Conservation (phyloP, 2,329 filamentous ascomycete genomes). For the Talaromyces sp. region DNA sequence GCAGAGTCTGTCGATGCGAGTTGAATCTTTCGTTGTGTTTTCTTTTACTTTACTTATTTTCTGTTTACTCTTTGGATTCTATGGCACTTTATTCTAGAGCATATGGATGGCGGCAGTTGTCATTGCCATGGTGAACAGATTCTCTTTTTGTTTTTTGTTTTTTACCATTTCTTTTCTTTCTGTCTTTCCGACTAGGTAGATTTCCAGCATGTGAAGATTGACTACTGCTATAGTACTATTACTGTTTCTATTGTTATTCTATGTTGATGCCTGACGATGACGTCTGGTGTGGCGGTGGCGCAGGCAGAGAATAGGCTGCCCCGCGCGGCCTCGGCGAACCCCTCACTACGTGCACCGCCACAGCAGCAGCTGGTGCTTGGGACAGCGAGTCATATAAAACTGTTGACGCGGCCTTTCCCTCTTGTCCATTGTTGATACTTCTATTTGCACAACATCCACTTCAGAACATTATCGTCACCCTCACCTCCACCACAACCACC, state of each 20-base stretch:
- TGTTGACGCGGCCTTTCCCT: neutral
- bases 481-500: neutral
- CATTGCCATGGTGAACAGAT: neutral
- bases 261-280: neutral
- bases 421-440: too few relatives aligned
- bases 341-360: neutral
- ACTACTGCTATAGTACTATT: too few relatives aligned
- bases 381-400: neutral
- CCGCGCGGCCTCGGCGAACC: neutral
- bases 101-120: neutral
- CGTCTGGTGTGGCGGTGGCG: neutral
- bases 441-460: too few relatives aligned
- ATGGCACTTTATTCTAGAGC: conserved; percentile 1
- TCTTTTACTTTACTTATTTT: neutral
- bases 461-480: too few relatives aligned
- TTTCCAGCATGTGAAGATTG: neutral
- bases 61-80: neutral
- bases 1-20: neutral
- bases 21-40: neutral
- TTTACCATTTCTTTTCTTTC: neutral
- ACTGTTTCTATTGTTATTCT: neutral
- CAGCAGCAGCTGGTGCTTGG: neutral
- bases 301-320: neutral
- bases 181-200: neutral
- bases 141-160: neutral